phyloP scores from a whole-genome alignment of 768 basidiomycete species.

The Pisolithus sp. region DNA sequence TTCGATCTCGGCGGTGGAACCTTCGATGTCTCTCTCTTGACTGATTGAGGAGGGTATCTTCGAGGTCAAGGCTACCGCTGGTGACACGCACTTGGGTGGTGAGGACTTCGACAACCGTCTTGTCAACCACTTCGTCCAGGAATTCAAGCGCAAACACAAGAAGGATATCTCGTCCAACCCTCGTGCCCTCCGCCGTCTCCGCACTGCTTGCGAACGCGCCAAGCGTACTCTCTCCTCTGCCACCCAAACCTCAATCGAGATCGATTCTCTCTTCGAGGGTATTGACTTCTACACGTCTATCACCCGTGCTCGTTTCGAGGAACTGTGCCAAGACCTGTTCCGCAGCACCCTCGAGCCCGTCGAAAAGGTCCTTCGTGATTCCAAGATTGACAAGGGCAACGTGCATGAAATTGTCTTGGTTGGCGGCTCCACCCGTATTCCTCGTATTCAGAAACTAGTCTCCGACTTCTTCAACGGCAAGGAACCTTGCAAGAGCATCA shows the following conservation, averaged over 20 bases:
- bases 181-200: constrained; percentile 94
- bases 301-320: constrained; percentile 97
- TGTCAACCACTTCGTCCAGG: constrained; percentile 93
- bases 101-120: constrained; percentile 98
- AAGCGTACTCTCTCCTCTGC: constrained; percentile 98
- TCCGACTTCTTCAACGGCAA: constrained; percentile 99
- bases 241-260: constrained; percentile 94
- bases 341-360: constrained; percentile 90
- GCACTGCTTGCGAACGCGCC: constrained; percentile 96
- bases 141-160: constrained; percentile 98
- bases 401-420: constrained; percentile 98
- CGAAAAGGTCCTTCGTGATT: constrained; percentile 96
- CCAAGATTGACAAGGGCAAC: constrained; percentile 94
- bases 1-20: constrained; percentile 99
- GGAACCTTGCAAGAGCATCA: constrained; percentile 98
- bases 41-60: constrained; percentile 97
- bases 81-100: constrained; percentile 97
- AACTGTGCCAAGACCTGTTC: constrained; percentile 94
- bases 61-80: constrained; percentile 96
- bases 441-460: constrained; percentile 94
- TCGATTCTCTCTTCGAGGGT: constrained; percentile 96
- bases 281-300: constrained; percentile 98
- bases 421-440: constrained; percentile 98
- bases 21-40: constrained; percentile 94
- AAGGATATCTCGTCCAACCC: constrained; percentile 89